phyloP scores from a whole-genome alignment of 805 yeast genomes.

The Brettanomyces naardenensis region DNA sequence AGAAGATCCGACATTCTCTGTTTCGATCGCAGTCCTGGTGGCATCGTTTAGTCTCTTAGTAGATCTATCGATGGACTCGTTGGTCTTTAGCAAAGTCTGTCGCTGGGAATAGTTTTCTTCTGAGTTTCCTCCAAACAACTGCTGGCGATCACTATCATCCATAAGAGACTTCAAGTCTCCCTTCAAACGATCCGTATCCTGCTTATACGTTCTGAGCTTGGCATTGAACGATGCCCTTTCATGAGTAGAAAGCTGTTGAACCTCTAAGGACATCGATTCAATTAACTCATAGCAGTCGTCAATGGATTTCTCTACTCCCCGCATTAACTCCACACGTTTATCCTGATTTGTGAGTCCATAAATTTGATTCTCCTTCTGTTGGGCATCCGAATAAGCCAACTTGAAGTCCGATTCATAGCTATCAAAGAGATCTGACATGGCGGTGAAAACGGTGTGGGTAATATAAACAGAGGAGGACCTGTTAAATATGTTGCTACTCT shows the following conservation, averaged over 20 bases:
- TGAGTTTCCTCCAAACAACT: constrained; percentile 56
- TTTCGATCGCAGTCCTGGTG: constrained; percentile 84
- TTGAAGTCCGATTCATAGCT: constrained; percentile 68
- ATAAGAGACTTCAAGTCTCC: constrained; percentile 43
- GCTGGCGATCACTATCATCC: constrained; percentile 66
- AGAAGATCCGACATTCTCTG: constrained; percentile 86
- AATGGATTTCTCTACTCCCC: constrained; percentile 55
- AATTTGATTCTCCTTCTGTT: constrained; percentile 52
- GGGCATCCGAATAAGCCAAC: constrained; percentile 62
- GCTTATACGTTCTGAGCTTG: constrained; percentile 63
- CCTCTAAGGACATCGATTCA: constrained; percentile 84
- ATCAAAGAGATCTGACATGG: constrained; percentile 45
- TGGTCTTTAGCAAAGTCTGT: constrained; percentile 68
- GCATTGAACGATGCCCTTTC: constrained; percentile 66
- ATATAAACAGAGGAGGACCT: too few species aligned
- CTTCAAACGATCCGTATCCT: constrained; percentile 51
- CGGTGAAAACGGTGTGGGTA: background rate
- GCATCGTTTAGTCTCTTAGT: constrained; percentile 80
- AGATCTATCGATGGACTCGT: constrained; percentile 73
- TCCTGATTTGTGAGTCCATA: constrained; percentile 37
- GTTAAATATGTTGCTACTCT: too few species aligned
- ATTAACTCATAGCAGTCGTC: constrained; percentile 76
- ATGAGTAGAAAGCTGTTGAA: constrained; percentile 73
- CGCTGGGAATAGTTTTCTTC: constrained; percentile 55
- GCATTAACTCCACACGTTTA: constrained; percentile 45